These are phyloP conservation scores for Oryza glaberrima DNA, from an alignment of 176 grass and related monocot species.

Conservation along the genomic window DNA sequence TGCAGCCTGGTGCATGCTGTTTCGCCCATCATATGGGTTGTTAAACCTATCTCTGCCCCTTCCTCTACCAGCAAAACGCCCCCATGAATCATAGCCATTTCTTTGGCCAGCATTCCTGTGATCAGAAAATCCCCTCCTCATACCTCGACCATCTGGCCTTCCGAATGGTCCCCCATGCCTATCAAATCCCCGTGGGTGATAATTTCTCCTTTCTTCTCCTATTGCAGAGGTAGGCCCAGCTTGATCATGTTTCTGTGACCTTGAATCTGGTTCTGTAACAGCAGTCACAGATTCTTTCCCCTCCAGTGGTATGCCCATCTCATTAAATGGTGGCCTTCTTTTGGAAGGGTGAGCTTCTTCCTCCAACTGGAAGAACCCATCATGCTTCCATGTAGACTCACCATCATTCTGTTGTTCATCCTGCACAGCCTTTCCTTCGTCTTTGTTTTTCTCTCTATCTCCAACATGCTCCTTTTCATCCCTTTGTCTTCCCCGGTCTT, in stretches of 20 bases:
- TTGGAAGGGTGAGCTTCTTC: slow-evolving; percentile 46
- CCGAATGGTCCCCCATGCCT: slow-evolving; percentile 19
- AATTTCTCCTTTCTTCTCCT: slow-evolving; percentile 60
- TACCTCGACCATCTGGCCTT: slow-evolving; percentile 54
- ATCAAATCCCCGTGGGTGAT: slow-evolving; percentile 39
- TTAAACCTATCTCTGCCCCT: slow-evolving; percentile 65
- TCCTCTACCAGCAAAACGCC: slow-evolving; percentile 58
- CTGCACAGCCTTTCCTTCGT: slow-evolving; percentile 39
- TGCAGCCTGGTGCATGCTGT: slow-evolving; percentile 35
- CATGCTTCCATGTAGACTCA: slow-evolving; percentile 64
- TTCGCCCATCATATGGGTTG: slow-evolving; percentile 41
- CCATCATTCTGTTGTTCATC: slow-evolving; percentile 39
- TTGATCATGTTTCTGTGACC: slow-evolving; percentile 46
- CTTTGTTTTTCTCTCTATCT: slow-evolving; percentile 46
- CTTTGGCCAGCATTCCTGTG: slow-evolving; percentile 55
- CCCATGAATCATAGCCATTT: slow-evolving; percentile 59
- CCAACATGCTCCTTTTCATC: slow-evolving; percentile 50
- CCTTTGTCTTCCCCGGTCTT: slow-evolving; percentile 69
- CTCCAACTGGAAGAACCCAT: slow-evolving; percentile 71
- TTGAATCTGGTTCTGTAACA: slow-evolving; percentile 34
- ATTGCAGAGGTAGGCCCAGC: slow-evolving; percentile 37
- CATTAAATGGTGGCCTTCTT: slow-evolving; percentile 60
- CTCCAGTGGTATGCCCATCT: slow-evolving; percentile 49
- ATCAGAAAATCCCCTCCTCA: slow-evolving; percentile 54
- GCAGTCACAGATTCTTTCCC: slow-evolving; percentile 44